Evolutionary conservation across 2,329 filamentous ascomycete species (phyloP), one percentile per base, ranked within the genome.

Genomic region (Madurella fahalii): DNA sequence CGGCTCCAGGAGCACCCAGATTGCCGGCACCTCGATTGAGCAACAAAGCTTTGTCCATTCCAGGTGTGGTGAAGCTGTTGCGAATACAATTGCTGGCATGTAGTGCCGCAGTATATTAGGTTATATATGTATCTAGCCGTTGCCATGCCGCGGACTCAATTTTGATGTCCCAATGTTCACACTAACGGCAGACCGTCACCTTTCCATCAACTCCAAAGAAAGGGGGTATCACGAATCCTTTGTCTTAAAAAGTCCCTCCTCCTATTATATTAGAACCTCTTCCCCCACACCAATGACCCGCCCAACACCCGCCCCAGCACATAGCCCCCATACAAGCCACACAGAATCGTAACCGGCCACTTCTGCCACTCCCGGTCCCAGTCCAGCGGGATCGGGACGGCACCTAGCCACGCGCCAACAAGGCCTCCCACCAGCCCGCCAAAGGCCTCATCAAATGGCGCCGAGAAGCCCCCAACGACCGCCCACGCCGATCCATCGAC

Each of bases 311-410:
- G 86, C 1, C 91, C 91, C 12, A 89, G 61, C 1, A 83, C 77
- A 70, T 89, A 91, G 1, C 94, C 94, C 5, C 83, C 72, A 71
- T 95, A 97, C 16, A 88, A 78, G 2, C 94, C 94, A 2, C 82
- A 84, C 4, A 97, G 73, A 55, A 99, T 88, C 0, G 94, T 99
- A 46, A 97, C 86, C 0, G 94, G 94, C 89, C 93, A 99, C 70
- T 87, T 89, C 81, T 99, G 94, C 94, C 94, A 99, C 64, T 95
- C 91, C n/a, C 94, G 85, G 70, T 99, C 94, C 93, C 93, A 97
- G 70, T 99, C 94, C 62, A 99, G 76, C 2, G 94, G 94, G 63
- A 99, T 97, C 0, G 95, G 94, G 50, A 97, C 84, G 8, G 94
- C 94, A 3, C 94, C 94, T 41, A 96, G 74, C 94, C 94, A 97